Conservation (phyloP, 352 stramenopile species). For the Globisporangium cystogenes region DNA sequence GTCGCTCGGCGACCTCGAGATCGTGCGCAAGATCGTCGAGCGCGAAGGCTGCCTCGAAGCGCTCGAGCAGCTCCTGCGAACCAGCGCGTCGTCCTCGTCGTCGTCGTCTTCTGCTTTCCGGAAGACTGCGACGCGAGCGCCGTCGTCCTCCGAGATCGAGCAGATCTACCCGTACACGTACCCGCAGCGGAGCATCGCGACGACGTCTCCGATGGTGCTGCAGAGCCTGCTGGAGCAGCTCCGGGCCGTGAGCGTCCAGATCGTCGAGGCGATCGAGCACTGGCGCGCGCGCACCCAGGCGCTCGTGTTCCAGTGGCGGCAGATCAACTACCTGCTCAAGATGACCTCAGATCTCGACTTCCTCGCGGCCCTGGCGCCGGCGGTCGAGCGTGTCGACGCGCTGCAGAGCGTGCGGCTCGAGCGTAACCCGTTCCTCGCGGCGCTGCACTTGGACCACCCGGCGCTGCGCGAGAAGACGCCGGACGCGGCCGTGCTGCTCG, state of each 20-base stretch:
- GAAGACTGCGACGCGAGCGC: neutral
- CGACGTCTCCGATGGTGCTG: slow-evolving; percentile 49
- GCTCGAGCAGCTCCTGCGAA: slow-evolving; percentile 42
- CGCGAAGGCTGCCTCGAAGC: slow-evolving; percentile 76
- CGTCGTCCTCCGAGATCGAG: slow-evolving; percentile 6
- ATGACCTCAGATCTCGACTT: slow-evolving; percentile 68
- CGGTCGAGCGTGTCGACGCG: slow-evolving; percentile 20
- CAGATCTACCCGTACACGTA: slow-evolving; percentile 20
- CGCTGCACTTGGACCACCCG: slow-evolving; percentile 53
- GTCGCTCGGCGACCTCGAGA: slow-evolving; percentile 46
- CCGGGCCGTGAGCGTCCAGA: slow-evolving; percentile 50
- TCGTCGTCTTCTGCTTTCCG: no score
- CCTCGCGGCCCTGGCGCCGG: slow-evolving; percentile 19
- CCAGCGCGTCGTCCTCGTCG: no score
- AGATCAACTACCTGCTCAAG: slow-evolving; percentile 78
- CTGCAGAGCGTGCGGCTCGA: slow-evolving; percentile 41
- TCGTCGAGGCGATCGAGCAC: slow-evolving; percentile 60
- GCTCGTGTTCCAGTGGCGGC: slow-evolving; percentile 64
- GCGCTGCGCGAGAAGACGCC: slow-evolving; percentile 25
- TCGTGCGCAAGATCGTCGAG: slow-evolving; percentile 77
- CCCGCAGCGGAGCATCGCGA: slow-evolving; percentile 9
- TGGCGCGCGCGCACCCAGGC: slow-evolving; percentile 30
- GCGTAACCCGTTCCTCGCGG: slow-evolving; percentile 62
- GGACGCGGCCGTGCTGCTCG: slow-evolving; percentile 22
- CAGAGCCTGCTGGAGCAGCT: slow-evolving; percentile 63